Base-by-base conservation (phyloP, 805 yeast species). In the Candida sonorensis region DNA sequence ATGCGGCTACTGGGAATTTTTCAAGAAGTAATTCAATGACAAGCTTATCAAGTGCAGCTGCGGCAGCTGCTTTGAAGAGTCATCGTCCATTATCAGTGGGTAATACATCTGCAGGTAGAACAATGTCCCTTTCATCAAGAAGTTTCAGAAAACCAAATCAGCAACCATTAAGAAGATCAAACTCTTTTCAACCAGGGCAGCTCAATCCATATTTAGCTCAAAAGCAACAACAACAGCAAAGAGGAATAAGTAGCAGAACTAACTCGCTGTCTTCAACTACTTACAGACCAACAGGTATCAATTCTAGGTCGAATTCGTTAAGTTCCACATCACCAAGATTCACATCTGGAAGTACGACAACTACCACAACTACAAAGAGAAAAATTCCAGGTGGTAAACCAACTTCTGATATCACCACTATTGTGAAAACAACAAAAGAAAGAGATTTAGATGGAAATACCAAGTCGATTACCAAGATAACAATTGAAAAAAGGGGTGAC, bases 401-500 rank as follows among this genome's bases (percentile, higher is more conserved):
- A 3, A 41, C 27, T 7, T 27, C 30, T 10, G 18, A 31, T 10
- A 42, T 40, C n/a, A 51, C 57, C 2, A 53, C 53, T 9, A 62
- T 71, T 7, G 64, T 69, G 9, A 67, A 65, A 37, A 71, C 77
- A 1, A 69, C 75, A 9, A 68, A 64, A 41, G 70, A 71, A 17
- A 59, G 59, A 35, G 78, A 71, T 35, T 53, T 60, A 5, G 57
- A 54, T 24, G 81, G 81, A 0, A 61, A 77, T 25, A 73, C 80
- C 0, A 64, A 58, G 35, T 72, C 78, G 3, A 69, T 75, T 26
- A 72, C 78, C 3, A 71, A 67, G 26, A 69, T 69, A 25, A 72
- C 76, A 0, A 60, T 74, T 17, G 64, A 70, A 40, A 61, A 64
- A 29, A 48, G 68, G 40, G 74, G 73, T 20, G 67, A 73, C 1